phyloP scores from a whole-genome alignment of 805 yeast genomes.

The Schwanniomyces pseudopolymorphus region DNA sequence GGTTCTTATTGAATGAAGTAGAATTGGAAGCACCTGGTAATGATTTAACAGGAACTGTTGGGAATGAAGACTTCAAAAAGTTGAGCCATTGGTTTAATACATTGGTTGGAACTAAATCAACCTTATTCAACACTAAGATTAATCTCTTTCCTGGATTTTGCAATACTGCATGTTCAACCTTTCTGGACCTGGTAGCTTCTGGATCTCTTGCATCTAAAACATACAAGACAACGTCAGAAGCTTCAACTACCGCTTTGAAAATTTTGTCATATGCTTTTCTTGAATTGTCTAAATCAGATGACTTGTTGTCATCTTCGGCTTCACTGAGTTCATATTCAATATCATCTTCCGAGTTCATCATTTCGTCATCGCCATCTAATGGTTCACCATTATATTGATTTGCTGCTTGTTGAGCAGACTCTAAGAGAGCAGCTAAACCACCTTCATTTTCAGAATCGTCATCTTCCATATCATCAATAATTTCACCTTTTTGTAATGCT shows the following conservation, averaged over 20 bases:
- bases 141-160: slow-evolving; percentile 80
- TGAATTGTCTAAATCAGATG: slow-evolving; percentile 62
- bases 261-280: slow-evolving; percentile 92
- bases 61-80: slow-evolving; percentile 78
- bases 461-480: slow-evolving; percentile 37
- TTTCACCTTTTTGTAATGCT: slow-evolving; percentile 38
- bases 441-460: slow-evolving; percentile 40
- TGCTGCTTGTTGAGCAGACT: slow-evolving; percentile 89
- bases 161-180: slow-evolving; percentile 86
- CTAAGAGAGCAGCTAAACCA: slow-evolving; percentile 80
- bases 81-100: slow-evolving; percentile 82
- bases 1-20: slow-evolving; percentile 66
- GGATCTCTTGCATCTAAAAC: slow-evolving; percentile 99
- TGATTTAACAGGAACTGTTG: slow-evolving; percentile 87
- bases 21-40: slow-evolving; percentile 72
- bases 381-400: slow-evolving; percentile 63
- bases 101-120: slow-evolving; percentile 86
- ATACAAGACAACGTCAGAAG: slow-evolving; percentile 85
- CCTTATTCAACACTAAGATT: slow-evolving; percentile 83
- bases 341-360: slow-evolving; percentile 32
- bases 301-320: slow-evolving; percentile 41
- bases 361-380: slow-evolving; percentile 28
- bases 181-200: slow-evolving; percentile 87
- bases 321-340: slow-evolving; percentile 46
- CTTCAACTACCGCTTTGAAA: slow-evolving; percentile 89